Evolutionary conservation across 768 basidiomycete genomes (phyloP).

Genomic region (Tulasnella sp.): DNA sequence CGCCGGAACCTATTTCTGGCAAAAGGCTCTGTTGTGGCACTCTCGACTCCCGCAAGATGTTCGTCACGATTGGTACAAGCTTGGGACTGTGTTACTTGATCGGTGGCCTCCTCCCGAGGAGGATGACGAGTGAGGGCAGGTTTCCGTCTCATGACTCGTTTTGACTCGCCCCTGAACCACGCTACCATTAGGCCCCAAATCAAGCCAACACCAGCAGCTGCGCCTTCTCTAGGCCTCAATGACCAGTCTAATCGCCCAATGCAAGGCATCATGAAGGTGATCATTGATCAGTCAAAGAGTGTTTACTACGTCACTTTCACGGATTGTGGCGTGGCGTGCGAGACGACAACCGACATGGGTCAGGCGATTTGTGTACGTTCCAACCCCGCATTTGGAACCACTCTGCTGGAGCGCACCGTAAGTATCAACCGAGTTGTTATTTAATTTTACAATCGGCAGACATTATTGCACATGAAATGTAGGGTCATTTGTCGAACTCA

Average conservation of each 20-base stretch:
- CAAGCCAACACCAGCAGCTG: background rate
- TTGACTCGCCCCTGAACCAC: background rate
- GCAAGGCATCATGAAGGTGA: background rate
- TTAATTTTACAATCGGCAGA: background rate
- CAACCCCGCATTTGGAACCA: background rate
- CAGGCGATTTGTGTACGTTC: background rate
- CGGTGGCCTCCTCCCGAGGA: background rate
- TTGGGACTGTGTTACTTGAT: background rate
- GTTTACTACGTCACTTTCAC: background rate
- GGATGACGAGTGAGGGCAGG: background rate
- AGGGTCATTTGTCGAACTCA: background rate
- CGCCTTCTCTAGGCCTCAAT: background rate
- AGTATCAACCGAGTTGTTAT: background rate
- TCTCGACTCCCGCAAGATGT: background rate
- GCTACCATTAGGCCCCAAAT: background rate
- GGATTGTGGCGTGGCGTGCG: no score
- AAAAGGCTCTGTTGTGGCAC: background rate
- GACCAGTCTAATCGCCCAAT: background rate
- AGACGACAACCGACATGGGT: background rate
- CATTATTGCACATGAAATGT: rapidly evolving
- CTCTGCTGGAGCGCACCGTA: background rate
- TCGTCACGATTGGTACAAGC: background rate
- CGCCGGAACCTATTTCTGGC: background rate
- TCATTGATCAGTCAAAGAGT: background rate
- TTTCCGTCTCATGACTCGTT: background rate